Evolutionary conservation across 2,329 filamentous ascomycete genomes (phyloP), one percentile per base, ranked within the genome.

Genomic region (Aspergillus brunneoviolaceus): DNA sequence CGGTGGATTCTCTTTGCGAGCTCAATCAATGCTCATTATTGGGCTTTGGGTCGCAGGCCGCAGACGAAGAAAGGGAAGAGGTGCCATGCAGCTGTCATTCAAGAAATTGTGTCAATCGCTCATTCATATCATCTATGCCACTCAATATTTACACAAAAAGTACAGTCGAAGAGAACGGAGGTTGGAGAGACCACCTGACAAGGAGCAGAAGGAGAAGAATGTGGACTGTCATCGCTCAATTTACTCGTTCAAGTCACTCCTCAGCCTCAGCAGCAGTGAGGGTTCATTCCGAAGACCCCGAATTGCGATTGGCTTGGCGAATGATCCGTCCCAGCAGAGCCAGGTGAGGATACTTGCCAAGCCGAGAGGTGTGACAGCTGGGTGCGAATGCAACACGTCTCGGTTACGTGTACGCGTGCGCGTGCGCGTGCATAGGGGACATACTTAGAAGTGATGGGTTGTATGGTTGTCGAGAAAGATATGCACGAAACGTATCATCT

Each of bases 131-230:
- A 57, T 57, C 33, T 51, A 51, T 51, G 39, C 49, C 49, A 39
- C 47, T 6, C 49, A 45, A 57, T 49, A 55, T 55, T 49, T 59
- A 59, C 59, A 61, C 59, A 49, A 56, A 54, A 50, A 31, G 48
- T 45, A 45, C 39, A 19, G 39, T 45, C 14, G 14, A 35, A 49
- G 27, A 42, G 23, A 19, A 49, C 49, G 53, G 21, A 33, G 21
- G 48, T 9, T 39, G 25, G 39, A n/a, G 39, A 14, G 27, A 29
- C 27, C 23, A 31, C 49, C 33, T 27, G 55, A 31, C 9, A 39
- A 23, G n/a, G 45, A 54, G 27, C 45, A 33, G 39, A 27, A 14
- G 35, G 23, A 16, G 33, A 49, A 29, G 4, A 29, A 29, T 29
- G 27, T 29, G 35, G 39, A 9, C 21, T 27, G 19, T 33, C 39